Evolutionary conservation across 495 filamentous ascomycete genomes (phyloP), one percentile per base, ranked within the genome.

Genomic region (Hypoxylon lienhwacheense): DNA sequence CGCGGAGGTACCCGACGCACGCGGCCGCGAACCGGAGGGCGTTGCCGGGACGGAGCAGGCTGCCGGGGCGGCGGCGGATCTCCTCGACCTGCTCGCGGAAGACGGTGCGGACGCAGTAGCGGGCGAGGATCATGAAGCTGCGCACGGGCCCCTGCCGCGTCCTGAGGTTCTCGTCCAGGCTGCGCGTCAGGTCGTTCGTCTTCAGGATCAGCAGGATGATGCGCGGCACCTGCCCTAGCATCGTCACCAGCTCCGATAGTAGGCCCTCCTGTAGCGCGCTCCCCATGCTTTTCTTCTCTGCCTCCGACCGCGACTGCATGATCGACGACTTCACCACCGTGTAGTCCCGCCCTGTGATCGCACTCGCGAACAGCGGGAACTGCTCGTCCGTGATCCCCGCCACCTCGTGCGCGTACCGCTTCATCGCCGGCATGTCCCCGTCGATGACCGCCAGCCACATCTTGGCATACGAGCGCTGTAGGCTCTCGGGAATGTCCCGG

Each of bases 381-480:
- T 97, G 87, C 54, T 92, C 89, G 52, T 97, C 91, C 4, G 76
- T 87, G 37, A 97, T 81, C 21, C 90, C 90, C 2, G 92, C 95
- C 8, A 97, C 90, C 64, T 92, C 87, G 56, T 84, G 75, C 0
- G 91, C 88, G 67, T 95, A 95, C 53, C 87, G 84, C 48, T 90
- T 86, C 92, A 97, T 97, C 14, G 75, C 74, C 1, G 77, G 69
- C 65, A 95, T 84, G 53, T 97, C 87, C 0, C 85, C 84, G 55
- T 97, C 88, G 44, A 99, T 87, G 11, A 99, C 88, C 1, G 95
- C 90, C 1, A 99, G 81, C 95, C 95, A 99, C 61, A 99, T 83
- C 71, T 97, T 96, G 31, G 95, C 95, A 67, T 99, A 99, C 37
- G 85, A 87, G 7, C 90, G 82, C 41, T 89, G 85, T 2, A 96